Percentiles rank a stretch among this genome's conserved stretches.
phyloP scores from a whole-genome alignment of 2,329 filamentous ascomycete genomes.

The Cryphonectria carpinicola region DNA sequence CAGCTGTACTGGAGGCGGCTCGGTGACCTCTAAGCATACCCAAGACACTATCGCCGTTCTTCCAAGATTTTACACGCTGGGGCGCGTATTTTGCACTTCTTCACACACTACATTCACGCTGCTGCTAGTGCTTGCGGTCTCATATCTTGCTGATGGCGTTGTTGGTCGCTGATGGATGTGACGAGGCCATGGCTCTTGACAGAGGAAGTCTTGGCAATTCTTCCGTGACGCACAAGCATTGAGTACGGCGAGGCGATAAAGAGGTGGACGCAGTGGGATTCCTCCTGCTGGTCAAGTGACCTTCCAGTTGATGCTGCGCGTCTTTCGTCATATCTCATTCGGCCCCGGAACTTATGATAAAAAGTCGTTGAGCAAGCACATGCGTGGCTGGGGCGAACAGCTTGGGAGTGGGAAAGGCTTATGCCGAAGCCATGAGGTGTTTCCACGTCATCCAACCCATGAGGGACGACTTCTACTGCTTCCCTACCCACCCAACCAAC shows the following conservation, averaged over 20 bases:
- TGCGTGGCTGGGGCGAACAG: background rate
- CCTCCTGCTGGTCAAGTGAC: constrained; percentile 25
- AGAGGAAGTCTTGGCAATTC: no score
- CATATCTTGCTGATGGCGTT: background rate
- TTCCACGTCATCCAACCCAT: background rate
- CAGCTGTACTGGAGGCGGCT: background rate
- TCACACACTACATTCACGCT: background rate
- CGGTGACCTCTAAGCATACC: background rate
- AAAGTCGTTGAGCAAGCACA: background rate
- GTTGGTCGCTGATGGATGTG: background rate
- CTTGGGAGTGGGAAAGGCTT: background rate
- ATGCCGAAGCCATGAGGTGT: background rate
- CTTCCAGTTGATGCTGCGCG: background rate
- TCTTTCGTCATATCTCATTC: background rate
- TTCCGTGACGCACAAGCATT: background rate
- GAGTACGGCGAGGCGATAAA: background rate
- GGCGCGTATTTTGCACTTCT: background rate
- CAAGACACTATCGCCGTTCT: background rate
- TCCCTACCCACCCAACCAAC: background rate
- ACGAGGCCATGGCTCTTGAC: background rate
- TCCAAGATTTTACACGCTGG: background rate
- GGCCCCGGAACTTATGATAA: background rate
- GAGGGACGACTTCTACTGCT: background rate
- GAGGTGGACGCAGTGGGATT: background rate
- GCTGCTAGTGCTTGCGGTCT: background rate